These are phyloP conservation scores for Acarospora socialis DNA, from an alignment of 2,329 filamentous ascomycete genomes.

Conservation along the genomic window DNA sequence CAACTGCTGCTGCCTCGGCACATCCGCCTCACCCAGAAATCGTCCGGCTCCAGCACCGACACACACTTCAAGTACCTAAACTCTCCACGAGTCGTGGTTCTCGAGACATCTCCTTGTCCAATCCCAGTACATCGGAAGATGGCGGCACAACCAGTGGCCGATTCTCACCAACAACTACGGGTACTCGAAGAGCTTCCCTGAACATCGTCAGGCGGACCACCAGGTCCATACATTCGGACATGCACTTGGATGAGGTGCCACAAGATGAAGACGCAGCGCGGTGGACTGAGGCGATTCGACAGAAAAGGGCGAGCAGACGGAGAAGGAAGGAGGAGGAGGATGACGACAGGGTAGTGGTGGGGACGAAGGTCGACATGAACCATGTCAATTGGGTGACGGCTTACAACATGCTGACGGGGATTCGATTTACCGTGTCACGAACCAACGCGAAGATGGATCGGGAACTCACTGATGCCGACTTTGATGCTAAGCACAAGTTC, in stretches of 20 bases:
- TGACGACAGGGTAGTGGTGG: conserved; percentile 81
- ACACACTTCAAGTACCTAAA: conserved; percentile 79
- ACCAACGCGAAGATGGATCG: conserved; percentile 95
- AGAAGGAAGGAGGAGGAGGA: conserved; percentile 74
- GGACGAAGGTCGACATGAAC: conserved; percentile 93
- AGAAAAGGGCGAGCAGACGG: conserved; percentile 79
- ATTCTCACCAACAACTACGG: conserved; percentile 57
- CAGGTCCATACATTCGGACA: conserved; percentile 71
- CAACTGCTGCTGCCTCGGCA: conserved; percentile 36
- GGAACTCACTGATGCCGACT: conserved; percentile 78
- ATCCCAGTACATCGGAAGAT: conserved; percentile 36
- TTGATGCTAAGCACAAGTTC: conserved; percentile 89
- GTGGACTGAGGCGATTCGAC: conserved; percentile 85
- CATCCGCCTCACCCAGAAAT: conserved; percentile 42
- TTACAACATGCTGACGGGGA: conserved; percentile 99
- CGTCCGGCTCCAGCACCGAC: conserved; percentile 58
- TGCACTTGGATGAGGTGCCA: conserved; percentile 65
- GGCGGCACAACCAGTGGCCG: conserved; percentile 58
- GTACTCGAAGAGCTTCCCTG: conserved; percentile 64
- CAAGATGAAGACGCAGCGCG: conserved; percentile 82
- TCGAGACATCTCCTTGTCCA: conserved; percentile 45
- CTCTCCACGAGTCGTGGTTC: conserved; percentile 49
- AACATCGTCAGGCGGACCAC: conserved; percentile 68
- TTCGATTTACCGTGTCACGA: conserved; percentile 88
- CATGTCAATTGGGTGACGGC: conserved; percentile 96